phyloP scores from a whole-genome alignment of 805 yeast species.

The Saccharomycopsis sp. region DNA sequence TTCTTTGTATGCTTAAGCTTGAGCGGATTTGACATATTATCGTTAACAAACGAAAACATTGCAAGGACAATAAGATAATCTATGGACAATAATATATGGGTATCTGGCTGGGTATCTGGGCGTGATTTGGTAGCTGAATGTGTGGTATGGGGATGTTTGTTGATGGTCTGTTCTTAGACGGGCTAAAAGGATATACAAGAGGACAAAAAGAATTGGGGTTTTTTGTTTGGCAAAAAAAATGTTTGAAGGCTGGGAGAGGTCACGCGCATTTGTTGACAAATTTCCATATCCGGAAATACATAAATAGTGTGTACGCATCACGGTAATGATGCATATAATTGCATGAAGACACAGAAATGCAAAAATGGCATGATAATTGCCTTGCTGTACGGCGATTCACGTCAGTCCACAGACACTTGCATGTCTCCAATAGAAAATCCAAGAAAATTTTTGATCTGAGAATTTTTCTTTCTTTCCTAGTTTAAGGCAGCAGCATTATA shows the following conservation, averaged over 20 bases:
- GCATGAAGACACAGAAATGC: background rate
- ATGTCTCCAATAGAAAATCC: background rate
- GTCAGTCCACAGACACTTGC: background rate
- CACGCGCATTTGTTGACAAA: background rate
- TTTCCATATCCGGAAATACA: background rate
- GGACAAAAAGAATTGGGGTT: too few species aligned
- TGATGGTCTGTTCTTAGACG: too few species aligned
- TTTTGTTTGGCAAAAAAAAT: too few species aligned
- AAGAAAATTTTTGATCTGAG: background rate
- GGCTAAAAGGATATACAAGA: too few species aligned
- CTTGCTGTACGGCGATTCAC: background rate
- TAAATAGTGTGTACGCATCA: background rate
- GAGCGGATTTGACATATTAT: conserved; percentile 4
- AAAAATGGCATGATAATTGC: background rate
- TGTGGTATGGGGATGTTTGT: too few species aligned
- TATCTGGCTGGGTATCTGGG: too few species aligned
- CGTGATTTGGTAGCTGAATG: too few species aligned
- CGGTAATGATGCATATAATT: background rate
- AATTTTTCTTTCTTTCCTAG: too few species aligned
- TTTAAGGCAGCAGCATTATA: too few species aligned
- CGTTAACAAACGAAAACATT: conserved; percentile 6
- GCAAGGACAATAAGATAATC: too few species aligned
- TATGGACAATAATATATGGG: too few species aligned
- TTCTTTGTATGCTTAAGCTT: background rate
- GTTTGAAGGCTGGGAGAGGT: background rate